Conservation (phyloP, 2,329 filamentous ascomycete species). For the Aspergillus pseudoviridinutans region DNA sequence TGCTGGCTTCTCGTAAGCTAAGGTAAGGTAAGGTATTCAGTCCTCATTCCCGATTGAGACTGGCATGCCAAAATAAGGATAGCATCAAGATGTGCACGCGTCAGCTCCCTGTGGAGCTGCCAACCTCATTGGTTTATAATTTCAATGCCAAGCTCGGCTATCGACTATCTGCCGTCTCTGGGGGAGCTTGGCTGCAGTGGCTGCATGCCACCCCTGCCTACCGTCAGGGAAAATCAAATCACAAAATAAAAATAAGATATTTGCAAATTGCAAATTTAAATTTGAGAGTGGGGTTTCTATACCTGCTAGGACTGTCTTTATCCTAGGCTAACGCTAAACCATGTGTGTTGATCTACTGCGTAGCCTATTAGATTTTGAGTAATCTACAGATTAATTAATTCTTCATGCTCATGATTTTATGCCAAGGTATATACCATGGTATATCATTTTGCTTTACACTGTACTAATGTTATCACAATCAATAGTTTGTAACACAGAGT, state of each 20-base stretch:
- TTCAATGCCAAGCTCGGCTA: slow-evolving; percentile 33
- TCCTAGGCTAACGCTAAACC: background rate
- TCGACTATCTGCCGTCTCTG: slow-evolving; percentile 37
- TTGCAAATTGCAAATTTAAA: background rate
- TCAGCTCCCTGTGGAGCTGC: slow-evolving; percentile 27
- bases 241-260: background rate
- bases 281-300: background rate
- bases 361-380: background rate
- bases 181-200: slow-evolving; percentile 2
- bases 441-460: too few species aligned
- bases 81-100: slow-evolving; percentile 29
- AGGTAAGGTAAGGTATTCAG: background rate
- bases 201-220: background rate
- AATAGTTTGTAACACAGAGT: background rate
- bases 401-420: background rate
- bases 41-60: slow-evolving; percentile 6
- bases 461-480: background rate
- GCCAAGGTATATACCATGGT: background rate
- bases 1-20: background rate
- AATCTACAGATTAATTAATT: background rate
- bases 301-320: background rate
- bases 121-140: slow-evolving; percentile 27
- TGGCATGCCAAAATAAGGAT: slow-evolving; percentile 3
- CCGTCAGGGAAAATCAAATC: background rate
- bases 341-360: background rate